phyloP scores from a whole-genome alignment of 1,284 basidiomycete species.

The Pseudozyma tsukubaensis region DNA sequence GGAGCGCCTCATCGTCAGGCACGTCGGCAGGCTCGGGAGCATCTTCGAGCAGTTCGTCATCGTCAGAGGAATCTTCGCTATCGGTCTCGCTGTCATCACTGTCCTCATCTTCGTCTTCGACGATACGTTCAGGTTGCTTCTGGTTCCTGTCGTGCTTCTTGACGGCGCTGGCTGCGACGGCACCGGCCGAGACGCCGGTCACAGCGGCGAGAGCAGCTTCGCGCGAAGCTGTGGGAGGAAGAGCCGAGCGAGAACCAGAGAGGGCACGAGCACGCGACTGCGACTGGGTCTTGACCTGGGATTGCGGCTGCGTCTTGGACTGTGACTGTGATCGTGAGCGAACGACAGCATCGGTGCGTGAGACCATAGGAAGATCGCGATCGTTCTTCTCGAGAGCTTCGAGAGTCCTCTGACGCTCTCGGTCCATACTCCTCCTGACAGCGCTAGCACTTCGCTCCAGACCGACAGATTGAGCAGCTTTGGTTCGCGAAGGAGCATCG shows the following conservation, averaged over 20 bases:
- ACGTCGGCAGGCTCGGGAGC: constrained; percentile 44
- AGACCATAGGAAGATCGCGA: constrained; percentile 23
- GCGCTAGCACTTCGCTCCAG: constrained; percentile 32
- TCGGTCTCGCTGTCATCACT: constrained; percentile 7
- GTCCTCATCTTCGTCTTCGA: constrained; percentile 10
- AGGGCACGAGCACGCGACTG: constrained; percentile 11
- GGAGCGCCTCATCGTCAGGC: constrained; percentile 38
- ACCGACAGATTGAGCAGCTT: background rate
- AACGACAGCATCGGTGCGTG: constrained; percentile 27
- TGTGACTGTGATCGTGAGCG: constrained; percentile 18
- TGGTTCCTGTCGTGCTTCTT: constrained; percentile 17
- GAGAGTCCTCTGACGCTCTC: constrained; percentile 36
- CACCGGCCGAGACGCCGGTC: constrained; percentile 33
- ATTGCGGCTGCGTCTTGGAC: background rate
- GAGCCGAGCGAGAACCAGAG: constrained; percentile 13
- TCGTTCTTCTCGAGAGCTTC: constrained; percentile 30
- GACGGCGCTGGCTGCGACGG: constrained; percentile 16
- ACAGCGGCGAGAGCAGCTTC: constrained; percentile 47
- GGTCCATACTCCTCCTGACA: constrained; percentile 38
- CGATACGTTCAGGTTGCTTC: background rate
- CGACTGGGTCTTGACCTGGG: background rate
- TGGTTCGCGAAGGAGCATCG: background rate
- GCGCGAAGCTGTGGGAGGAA: constrained; percentile 22
- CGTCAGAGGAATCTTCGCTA: constrained; percentile 20
- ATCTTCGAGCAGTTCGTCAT: constrained; percentile 28